Evolutionary conservation across 352 stramenopile species (phyloP).

Genomic region (Globisporangium camurandrum): DNA sequence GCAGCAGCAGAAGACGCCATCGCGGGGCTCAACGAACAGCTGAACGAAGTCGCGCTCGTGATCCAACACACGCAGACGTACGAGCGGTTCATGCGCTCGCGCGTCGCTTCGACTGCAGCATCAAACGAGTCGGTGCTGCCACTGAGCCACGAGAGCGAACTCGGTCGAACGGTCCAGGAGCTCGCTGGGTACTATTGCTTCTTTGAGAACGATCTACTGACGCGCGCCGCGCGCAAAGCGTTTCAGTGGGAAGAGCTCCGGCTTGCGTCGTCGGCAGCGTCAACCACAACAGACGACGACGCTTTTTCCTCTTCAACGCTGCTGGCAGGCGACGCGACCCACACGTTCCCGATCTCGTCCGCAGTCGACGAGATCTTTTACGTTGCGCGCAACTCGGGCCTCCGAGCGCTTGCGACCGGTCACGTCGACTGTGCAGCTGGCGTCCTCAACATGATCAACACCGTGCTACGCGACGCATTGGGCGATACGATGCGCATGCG

Average conservation of each 20-base stretch:
- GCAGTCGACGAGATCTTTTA: slow-evolving; percentile 87
- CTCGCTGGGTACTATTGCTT: slow-evolving; percentile 82
- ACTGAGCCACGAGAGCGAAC: slow-evolving; percentile 56
- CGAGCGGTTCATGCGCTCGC: slow-evolving; percentile 81
- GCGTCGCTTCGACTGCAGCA: slow-evolving; percentile 17
- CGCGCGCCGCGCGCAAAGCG: slow-evolving; percentile 67
- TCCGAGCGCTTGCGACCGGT: slow-evolving; percentile 73
- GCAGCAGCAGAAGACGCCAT: slow-evolving; percentile 41
- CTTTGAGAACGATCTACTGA: slow-evolving; percentile 79
- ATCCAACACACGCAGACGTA: slow-evolving; percentile 87
- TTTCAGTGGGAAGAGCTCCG: slow-evolving; percentile 83
- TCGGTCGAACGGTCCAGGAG: slow-evolving; percentile 78
- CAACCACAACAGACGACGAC: background rate
- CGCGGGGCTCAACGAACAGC: slow-evolving; percentile 68
- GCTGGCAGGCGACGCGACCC: slow-evolving; percentile 18
- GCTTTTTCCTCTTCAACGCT: too few species aligned
- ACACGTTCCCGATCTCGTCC: slow-evolving; percentile 73
- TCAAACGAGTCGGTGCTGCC: slow-evolving; percentile 25
- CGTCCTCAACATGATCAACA: slow-evolving; percentile 85
- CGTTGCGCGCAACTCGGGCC: slow-evolving; percentile 68
- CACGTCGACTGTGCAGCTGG: slow-evolving; percentile 76
- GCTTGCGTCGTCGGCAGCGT: slow-evolving; percentile 1
- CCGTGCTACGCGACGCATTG: slow-evolving; percentile 64
- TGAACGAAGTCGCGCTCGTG: slow-evolving; percentile 81
- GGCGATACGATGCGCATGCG: slow-evolving; percentile 73